Base-by-base conservation (phyloP, 2,329 filamentous ascomycete genomes). In the Diaporthe nobilis region DNA sequence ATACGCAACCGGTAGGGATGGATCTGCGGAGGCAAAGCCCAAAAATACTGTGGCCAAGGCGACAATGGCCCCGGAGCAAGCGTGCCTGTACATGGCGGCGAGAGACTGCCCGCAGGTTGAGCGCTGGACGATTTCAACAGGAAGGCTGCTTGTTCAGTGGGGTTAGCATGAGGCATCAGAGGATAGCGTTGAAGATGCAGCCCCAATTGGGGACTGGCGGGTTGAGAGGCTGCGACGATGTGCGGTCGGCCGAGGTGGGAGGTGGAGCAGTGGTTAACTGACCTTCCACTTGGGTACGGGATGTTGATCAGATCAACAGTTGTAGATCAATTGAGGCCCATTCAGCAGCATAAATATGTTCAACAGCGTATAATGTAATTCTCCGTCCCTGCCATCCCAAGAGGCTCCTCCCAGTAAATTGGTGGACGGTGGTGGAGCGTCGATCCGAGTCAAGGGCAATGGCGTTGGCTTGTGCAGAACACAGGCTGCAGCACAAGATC, bases 1-100 rank as follows among this genome's bases (percentile, higher is more conserved):
- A 77, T 88, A 89, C 20, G 81, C 81, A 72, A 86, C 83, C 20
- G 79, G 77, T 42, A 85, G 77, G 2, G 83, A 82, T 20, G 80
- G 82, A 15, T 77, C 77, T 37, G 81, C 81, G 37, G 74, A 75
- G 57, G 78, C 77, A 67, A 80, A 71, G 77, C 78, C 74, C 76
- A 75, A 73, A 72, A 82, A 73, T 65, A 81, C 49, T 74, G 75
- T 61, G 39, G 74, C 57, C n/a, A 80, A 47, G 75, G 68, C 77
- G 60, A 80, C 37, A 61, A 65, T 67, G 37, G 76, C 80, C 79
- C 75, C 49, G 31, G 72, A 39, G 25, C 31, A 71, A 25, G 73
- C 49, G 58, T 75, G 44, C 58, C 53, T 17, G 60, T 63, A 65
- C 71, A 75, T 65, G 63, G 20, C 65, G 70, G 49, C 31, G 51